Conservation (phyloP, 1,284 basidiomycete species). For the Mrakiaceae sp. region DNA sequence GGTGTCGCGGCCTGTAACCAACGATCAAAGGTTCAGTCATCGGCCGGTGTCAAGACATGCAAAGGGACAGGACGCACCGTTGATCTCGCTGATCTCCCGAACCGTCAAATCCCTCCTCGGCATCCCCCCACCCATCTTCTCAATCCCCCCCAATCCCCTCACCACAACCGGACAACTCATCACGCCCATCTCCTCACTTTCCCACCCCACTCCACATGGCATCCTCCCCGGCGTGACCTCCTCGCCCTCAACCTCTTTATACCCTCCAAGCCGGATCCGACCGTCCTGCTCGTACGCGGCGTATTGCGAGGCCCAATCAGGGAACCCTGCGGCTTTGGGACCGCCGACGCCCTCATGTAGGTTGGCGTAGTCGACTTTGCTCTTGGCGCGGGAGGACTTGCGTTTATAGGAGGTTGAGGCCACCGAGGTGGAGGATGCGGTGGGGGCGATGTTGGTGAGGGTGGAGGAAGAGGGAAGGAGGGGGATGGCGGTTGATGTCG, state of each 20-base stretch:
- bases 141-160: conserved; percentile 13
- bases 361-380: too few species aligned
- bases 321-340: not conserved
- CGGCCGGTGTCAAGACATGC: not conserved
- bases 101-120: conserved; percentile 29
- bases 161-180: conserved; percentile 1
- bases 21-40: not conserved
- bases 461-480: not conserved
- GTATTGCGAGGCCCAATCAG: conserved; percentile 2
- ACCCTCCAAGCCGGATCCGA: conserved; percentile 7
- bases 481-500: not conserved
- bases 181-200: not conserved
- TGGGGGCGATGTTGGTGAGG: not conserved
- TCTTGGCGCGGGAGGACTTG: too few species aligned
- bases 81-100: conserved; percentile 5
- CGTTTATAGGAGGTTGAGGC: too few species aligned
- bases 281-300: conserved; percentile 4
- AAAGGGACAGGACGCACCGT: conserved; percentile 1
- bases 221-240: not conserved
- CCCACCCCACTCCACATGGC: not conserved
- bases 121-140: conserved; percentile 30
- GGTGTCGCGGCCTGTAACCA: conserved; percentile 1
- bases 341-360: not conserved
- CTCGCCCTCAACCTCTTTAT: conserved; percentile 5
- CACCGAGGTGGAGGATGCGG: not conserved